These are phyloP conservation scores for Tolypocladium inflatum DNA, from an alignment of 2,329 filamentous ascomycete species.

Conservation along the genomic window DNA sequence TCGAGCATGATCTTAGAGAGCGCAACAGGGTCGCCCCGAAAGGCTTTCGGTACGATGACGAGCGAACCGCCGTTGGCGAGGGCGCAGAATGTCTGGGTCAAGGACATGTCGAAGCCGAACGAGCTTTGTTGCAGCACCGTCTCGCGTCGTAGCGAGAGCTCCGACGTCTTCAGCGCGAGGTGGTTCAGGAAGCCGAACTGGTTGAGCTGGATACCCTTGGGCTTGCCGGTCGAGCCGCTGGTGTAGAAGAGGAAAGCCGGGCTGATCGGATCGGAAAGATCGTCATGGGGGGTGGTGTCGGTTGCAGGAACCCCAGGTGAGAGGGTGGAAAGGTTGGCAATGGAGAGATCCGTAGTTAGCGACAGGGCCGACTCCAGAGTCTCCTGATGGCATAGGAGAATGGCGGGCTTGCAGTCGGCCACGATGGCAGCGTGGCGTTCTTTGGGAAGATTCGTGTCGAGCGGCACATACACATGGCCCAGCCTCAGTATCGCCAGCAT, in stretches of 20 bases:
- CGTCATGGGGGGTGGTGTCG: slow-evolving; percentile 2
- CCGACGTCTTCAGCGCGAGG: slow-evolving; percentile 11
- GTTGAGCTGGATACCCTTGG: slow-evolving; percentile 29
- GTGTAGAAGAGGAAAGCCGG: slow-evolving; percentile 21
- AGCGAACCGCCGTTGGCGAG: slow-evolving; percentile 26
- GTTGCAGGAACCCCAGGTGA: neutral
- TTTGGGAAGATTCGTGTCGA: neutral
- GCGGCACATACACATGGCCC: slow-evolving; percentile 28
- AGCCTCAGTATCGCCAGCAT: slow-evolving; percentile 30
- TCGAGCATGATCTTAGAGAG: slow-evolving; percentile 12
- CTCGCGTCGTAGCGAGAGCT: slow-evolving; percentile 12
- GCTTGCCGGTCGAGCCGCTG: slow-evolving; percentile 20
- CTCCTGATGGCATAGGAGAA: neutral
- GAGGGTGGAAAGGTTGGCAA: slow-evolving; percentile 13
- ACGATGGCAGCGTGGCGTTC: neutral
- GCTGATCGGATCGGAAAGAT: neutral
- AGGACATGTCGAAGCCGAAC: slow-evolving; percentile 29
- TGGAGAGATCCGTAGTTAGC: neutral
- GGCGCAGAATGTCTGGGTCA: slow-evolving; percentile 25
- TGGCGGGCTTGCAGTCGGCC: neutral
- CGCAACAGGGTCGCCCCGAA: slow-evolving; percentile 1
- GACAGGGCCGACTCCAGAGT: neutral
- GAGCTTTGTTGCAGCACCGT: slow-evolving; percentile 28
- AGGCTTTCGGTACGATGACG: slow-evolving; percentile 18
- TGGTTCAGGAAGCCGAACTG: slow-evolving; percentile 20